Base-by-base conservation (phyloP, 2,329 filamentous ascomycete genomes). In the Talaromyces atroroseus region DNA sequence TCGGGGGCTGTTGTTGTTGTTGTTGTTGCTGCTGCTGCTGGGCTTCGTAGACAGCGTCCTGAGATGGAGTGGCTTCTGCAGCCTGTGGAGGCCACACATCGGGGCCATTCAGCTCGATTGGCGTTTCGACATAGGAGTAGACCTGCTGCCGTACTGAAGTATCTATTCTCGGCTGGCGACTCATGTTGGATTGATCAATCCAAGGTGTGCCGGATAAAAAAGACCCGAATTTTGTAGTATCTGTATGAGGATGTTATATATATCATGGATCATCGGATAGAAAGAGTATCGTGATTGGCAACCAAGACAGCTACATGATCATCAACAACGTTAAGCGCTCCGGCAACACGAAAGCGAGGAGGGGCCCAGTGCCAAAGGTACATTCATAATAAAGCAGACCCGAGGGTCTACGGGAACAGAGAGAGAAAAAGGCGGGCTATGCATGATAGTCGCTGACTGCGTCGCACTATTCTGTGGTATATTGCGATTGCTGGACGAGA, bases 91-190 rank as follows among this genome's bases (percentile, higher is more conserved):
- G 3, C 44, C 49, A n/a, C 36, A 29, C 29, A 18, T 56, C 58
- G 40, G 48, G 34, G 12, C 63, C 57, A 24, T 59, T 62, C 63
- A 67, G 60, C 54, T 68, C 65, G 47, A 65, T 56, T 2, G 64
- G 65, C 7, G 64, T 66, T 51, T 62, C 61, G 8, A 66, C 50
- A 47, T 65, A 69, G 16, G 67, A 70, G 54, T 66, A 66, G 49
- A 59, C 60, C 16, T 63, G 60, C 11, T 44, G 49, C 18, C 59
- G 50, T 46, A 61, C 58, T 44, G 64, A 61, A 20, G 66, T 68
- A 52, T 68, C 60, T 48, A 68, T 36, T 29, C 49, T 57, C 18
- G 58, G 53, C 40, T 57, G 54, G 47, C 54, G 54, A 46, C 53
- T 59, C 57, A 59, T 59, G 21, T 24, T 59, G 44, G 34, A 36